A percentile compares a stretch with the other conserved stretches of the same genome.
Conservation (phyloP, 1,139 yeast species). For the Nakaseomyces nivariensis region DNA sequence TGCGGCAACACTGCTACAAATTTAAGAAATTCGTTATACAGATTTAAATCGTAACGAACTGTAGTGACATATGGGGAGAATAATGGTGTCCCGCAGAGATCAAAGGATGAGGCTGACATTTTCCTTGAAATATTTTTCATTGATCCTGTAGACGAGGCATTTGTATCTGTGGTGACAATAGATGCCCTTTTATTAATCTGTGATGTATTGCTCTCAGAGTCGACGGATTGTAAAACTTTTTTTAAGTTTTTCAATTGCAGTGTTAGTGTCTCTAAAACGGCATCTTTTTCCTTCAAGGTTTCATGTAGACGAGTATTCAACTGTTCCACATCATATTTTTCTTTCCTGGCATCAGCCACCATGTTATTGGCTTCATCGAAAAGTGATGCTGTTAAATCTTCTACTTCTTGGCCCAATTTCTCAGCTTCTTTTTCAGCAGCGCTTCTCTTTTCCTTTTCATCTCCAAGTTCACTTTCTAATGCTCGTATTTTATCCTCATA, state of each 20-base stretch:
- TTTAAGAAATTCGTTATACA: constrained; percentile 30
- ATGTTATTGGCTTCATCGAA: constrained; percentile 74
- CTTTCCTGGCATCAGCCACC: constrained; percentile 64
- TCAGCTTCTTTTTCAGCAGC: constrained; percentile 50
- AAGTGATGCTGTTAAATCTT: constrained; percentile 63
- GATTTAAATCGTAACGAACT: constrained; percentile 47
- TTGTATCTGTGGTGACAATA: constrained; percentile 10
- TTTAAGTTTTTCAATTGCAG: constrained; percentile 66
- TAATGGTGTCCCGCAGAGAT: constrained; percentile 26
- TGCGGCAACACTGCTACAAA: constrained; percentile 29
- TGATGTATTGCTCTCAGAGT: constrained; percentile 8
- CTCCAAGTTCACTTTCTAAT: constrained; percentile 27
- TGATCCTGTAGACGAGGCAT: constrained; percentile 14
- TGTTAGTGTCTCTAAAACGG: constrained; percentile 53
- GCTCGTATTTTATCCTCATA: constrained; percentile 32
- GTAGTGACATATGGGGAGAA: constrained; percentile 47
- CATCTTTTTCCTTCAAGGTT: constrained; percentile 64
- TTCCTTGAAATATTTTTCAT: constrained; percentile 12
- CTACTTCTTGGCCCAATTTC: constrained; percentile 58
- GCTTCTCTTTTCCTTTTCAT: constrained; percentile 34
- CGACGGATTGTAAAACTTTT: constrained; percentile 39
- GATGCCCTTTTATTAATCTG: constrained; percentile 14
- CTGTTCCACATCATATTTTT: constrained; percentile 42
- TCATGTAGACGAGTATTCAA: constrained; percentile 45
- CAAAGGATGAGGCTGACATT: constrained; percentile 8